Percentiles rank a stretch among this genome's conserved stretches.
Evolutionary conservation across 148 eudicot species (phyloP).

Genomic region (Rhododendron williamsianum): DNA sequence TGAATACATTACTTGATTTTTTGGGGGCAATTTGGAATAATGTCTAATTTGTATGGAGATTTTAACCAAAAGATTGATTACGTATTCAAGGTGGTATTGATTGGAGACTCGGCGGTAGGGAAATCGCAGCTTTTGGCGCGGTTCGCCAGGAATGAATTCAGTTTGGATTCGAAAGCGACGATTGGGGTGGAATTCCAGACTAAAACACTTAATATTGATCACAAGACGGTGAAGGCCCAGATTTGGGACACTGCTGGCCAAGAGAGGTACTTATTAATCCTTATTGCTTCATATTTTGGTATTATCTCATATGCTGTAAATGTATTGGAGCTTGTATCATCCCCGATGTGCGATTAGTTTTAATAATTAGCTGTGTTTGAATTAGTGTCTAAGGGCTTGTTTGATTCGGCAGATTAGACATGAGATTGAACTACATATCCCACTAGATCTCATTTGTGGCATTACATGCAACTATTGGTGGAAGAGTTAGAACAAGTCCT

Average conservation of each 20-base stretch:
- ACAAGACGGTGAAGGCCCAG: constrained; percentile 39
- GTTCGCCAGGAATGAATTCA: constrained; percentile 36
- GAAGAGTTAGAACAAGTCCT: background rate
- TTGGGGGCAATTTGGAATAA: constrained; percentile 4
- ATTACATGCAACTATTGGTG: background rate
- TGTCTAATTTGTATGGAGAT: constrained; percentile 24
- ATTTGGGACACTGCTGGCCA: constrained; percentile 43
- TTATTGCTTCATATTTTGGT: background rate
- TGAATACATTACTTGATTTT: background rate
- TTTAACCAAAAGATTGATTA: constrained; percentile 26
- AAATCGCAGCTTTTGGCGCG: constrained; percentile 38
- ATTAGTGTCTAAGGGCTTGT: background rate
- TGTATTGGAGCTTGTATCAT: background rate
- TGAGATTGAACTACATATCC: background rate
- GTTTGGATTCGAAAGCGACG: constrained; percentile 34
- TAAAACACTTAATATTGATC: constrained; percentile 26
- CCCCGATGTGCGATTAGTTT: background rate
- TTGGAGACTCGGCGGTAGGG: constrained; percentile 38
- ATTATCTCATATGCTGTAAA: background rate
- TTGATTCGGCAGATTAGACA: background rate
- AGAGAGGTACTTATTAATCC: constrained; percentile 18
- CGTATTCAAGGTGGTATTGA: constrained; percentile 36
- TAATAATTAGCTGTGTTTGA: background rate
- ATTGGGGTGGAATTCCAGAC: constrained; percentile 47
- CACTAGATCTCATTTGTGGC: background rate